Base-by-base conservation (phyloP, 306 rosid species). In the Canavalia gladiata region DNA sequence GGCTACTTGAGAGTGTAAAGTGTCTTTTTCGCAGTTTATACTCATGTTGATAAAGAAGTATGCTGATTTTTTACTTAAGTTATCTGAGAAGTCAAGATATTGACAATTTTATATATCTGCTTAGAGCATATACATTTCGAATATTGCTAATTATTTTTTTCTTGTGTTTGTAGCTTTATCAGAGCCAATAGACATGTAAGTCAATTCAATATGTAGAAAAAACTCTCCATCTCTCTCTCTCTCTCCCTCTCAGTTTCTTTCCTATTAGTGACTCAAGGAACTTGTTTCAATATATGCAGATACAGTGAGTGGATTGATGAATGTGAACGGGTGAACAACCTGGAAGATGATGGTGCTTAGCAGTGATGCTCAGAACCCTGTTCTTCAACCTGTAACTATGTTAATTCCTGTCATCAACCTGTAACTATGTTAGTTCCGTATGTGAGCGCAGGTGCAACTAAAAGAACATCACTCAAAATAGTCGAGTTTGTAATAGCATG, bases 291-390 rank as follows among this genome's bases (percentile, higher is more conserved):
- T n/a, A 46, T 46, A n/a, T 84, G 72, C 91, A 94, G 98, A 92
- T 94, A 94, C 78, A 94, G 95, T 0, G 98, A 94, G 86, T 94
- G 98, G 98, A 94, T 94, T 66, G 98, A 94, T 51, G 98, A 94
- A 91, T 94, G 98, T 3, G 98, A 92, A 79, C 88, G 90, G 80
- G 98, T 92, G 74, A 94, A 94, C 91, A 86, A 52, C 76, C 80
- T 69, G 75, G 98, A 94, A 63, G 98, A 94, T 51, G 94, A 90
- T 13, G 97, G 89, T 71, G 88, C 93, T 5, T 88, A 89, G 83
- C 71, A 34, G 66, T 1, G 60, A 62, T 72, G 65, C 42, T 34
- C 49, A 18, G 65, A 50, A 43, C 10, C 34, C 69, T 41, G 68
- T 43, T 62, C 35, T n/a, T n/a, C n/a, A 28, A 43, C 68, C 66